These are phyloP conservation scores for Aspergillus sparsus DNA, from an alignment of 495 filamentous ascomycete species.

Conservation along the genomic window DNA sequence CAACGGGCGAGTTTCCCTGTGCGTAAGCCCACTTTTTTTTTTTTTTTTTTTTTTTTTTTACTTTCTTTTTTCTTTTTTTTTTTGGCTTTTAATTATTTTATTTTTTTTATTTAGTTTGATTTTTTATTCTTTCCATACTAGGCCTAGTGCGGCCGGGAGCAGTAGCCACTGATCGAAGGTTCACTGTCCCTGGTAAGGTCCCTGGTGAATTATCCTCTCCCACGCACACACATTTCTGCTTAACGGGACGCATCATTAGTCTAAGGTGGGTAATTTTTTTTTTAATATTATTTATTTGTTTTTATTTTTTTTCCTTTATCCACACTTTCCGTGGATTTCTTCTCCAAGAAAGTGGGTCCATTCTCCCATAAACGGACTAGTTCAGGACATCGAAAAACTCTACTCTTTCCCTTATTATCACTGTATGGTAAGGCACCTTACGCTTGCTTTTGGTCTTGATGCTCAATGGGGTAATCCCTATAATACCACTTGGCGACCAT, in stretches of 20 bases:
- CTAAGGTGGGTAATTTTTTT: slow-evolving; percentile 15
- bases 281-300: slow-evolving; percentile 16
- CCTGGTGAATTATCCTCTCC: slow-evolving; percentile 10
- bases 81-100: slow-evolving; percentile 9
- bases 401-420: slow-evolving; percentile 24
- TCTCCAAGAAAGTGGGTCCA: slow-evolving; percentile 20
- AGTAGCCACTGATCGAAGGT: slow-evolving; percentile 30
- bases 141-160: slow-evolving; percentile 24
- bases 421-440: slow-evolving; percentile 24
- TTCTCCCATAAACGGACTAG: slow-evolving; percentile 22
- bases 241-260: slow-evolving; percentile 27
- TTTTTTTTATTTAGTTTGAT: slow-evolving; percentile 16
- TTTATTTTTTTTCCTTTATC: slow-evolving; percentile 16
- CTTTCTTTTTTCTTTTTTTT: slow-evolving; percentile 17
- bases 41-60: slow-evolving; percentile 19
- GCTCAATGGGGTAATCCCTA: slow-evolving; percentile 24
- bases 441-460: slow-evolving; percentile 19
- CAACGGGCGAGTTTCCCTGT: slow-evolving; percentile 36
- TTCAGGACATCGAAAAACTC: slow-evolving; percentile 24
- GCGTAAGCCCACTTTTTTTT: slow-evolving; percentile 32
- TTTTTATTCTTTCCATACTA: slow-evolving; percentile 16
- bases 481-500: slow-evolving; percentile 16
- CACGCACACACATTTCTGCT: slow-evolving; percentile 26
- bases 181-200: slow-evolving; percentile 26
- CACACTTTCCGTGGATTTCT: slow-evolving; percentile 20